Evolutionary conservation across 2,329 filamentous ascomycete species (phyloP).

Genomic region (Xylariomycetidae sp.): DNA sequence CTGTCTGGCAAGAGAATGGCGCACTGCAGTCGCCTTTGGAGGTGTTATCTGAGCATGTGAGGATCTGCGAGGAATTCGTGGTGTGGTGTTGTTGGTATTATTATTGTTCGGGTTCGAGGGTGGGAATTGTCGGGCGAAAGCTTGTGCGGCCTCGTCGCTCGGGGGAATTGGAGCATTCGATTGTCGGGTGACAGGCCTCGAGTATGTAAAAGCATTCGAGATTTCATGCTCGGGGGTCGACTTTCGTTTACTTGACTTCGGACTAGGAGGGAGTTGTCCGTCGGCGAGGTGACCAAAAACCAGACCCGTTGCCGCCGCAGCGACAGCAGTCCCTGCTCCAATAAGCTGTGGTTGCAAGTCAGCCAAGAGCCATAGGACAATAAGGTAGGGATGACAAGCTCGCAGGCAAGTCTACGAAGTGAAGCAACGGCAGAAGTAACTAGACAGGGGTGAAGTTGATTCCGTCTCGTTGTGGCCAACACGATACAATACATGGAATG

Average conservation of each 20-base stretch:
- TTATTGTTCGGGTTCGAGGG: conserved; percentile 13
- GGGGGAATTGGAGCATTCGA: conserved; percentile 29
- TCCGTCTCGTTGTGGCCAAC: no score
- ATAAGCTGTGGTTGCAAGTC: no score
- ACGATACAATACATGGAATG: no score
- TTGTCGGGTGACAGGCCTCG: conserved; percentile 39
- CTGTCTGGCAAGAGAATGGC: conserved; percentile 37
- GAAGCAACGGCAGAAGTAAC: no score
- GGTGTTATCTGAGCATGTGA: conserved; percentile 35
- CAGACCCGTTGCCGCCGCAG: conserved; percentile 54
- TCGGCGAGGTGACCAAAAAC: conserved; percentile 54
- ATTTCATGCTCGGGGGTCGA: conserved; percentile 30
- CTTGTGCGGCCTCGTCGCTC: conserved; percentile 28
- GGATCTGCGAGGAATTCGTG: conserved; percentile 21
- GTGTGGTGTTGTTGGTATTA: conserved; percentile 16
- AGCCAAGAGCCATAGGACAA: no score
- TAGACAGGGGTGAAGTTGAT: no score
- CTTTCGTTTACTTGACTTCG: conserved; percentile 28
- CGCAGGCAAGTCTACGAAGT: no score
- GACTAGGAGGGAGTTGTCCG: conserved; percentile 26
- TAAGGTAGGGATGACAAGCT: no score
- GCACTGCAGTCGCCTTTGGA: conserved; percentile 33
- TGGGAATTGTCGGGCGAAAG: conserved; percentile 26
- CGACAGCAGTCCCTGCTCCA: conserved; percentile 57
- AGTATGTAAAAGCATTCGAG: conserved; percentile 24